phyloP scores from a whole-genome alignment of 805 yeast species.

The Komagataella pastoris region DNA sequence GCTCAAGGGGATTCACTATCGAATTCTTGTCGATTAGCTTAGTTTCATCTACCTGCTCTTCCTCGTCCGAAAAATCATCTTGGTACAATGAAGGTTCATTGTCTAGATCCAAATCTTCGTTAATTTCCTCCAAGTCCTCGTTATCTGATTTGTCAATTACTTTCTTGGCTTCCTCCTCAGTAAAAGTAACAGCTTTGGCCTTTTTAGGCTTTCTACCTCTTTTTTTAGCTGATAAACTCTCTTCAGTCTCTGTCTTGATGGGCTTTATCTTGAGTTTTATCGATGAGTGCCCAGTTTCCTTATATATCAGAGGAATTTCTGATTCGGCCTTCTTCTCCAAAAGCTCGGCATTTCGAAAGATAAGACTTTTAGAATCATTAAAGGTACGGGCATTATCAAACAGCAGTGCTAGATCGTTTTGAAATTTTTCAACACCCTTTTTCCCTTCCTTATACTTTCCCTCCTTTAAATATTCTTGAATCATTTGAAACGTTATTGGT shows the following conservation, averaged over 20 bases:
- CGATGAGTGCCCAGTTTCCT: background rate
- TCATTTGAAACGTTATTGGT: slow-evolving; percentile 61
- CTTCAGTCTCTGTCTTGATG: slow-evolving; percentile 2
- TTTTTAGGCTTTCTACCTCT: slow-evolving; percentile 3
- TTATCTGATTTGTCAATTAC: slow-evolving; percentile 4
- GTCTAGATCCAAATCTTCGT: slow-evolving; percentile 12
- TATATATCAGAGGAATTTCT: background rate
- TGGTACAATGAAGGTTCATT: background rate
- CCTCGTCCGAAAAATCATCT: slow-evolving; percentile 1
- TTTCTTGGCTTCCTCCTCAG: background rate
- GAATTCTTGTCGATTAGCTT: background rate
- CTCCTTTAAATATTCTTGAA: slow-evolving; percentile 36
- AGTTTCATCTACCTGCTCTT: slow-evolving; percentile 10
- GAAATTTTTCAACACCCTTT: slow-evolving; percentile 42
- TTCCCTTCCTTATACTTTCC: slow-evolving; percentile 35
- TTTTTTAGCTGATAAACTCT: background rate
- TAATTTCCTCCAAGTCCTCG: slow-evolving; percentile 4
- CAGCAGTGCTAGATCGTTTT: slow-evolving; percentile 44
- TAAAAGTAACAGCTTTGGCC: background rate
- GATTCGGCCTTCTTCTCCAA: slow-evolving; percentile 28
- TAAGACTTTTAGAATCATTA: slow-evolving; percentile 61
- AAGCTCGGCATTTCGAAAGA: slow-evolving; percentile 57
- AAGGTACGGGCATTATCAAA: slow-evolving; percentile 70
- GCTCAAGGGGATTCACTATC: background rate
- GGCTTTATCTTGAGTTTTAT: slow-evolving; percentile 4